These are phyloP conservation scores for Solanum acaule DNA, from an alignment of 257 asterid species.

Conservation along the genomic window DNA sequence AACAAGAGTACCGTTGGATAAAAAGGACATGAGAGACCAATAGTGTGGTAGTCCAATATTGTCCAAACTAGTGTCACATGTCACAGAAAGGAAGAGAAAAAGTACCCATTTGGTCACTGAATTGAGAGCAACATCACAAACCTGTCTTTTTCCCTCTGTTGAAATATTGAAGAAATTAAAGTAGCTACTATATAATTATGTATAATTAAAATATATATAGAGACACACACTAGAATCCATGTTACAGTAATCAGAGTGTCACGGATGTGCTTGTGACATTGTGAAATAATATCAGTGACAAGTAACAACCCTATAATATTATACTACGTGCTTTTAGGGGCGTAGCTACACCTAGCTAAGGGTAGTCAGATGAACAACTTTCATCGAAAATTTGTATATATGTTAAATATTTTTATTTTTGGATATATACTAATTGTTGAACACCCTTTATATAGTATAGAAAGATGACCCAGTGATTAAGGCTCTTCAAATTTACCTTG, in stretches of 20 bases:
- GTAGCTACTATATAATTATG: background rate
- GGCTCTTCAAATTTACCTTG: no score
- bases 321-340: no score
- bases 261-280: background rate
- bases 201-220: background rate
- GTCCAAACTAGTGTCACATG: background rate
- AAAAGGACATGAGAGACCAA: background rate
- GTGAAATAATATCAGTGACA: background rate
- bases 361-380: no score
- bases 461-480: no score
- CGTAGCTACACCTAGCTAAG: no score
- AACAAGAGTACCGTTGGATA: no score
- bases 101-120: background rate
- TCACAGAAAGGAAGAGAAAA: background rate
- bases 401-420: no score
- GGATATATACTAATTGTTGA: no score
- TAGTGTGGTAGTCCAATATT: background rate
- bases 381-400: no score
- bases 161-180: background rate
- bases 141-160: background rate
- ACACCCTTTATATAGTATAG: no score
- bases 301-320: no score
- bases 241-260: background rate
- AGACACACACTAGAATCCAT: background rate
- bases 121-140: background rate